A percentile compares a stretch with the other conserved stretches of the same genome.
Evolutionary conservation across 2,329 filamentous ascomycete genomes (phyloP).

Genomic region (Aulographum hederae): DNA sequence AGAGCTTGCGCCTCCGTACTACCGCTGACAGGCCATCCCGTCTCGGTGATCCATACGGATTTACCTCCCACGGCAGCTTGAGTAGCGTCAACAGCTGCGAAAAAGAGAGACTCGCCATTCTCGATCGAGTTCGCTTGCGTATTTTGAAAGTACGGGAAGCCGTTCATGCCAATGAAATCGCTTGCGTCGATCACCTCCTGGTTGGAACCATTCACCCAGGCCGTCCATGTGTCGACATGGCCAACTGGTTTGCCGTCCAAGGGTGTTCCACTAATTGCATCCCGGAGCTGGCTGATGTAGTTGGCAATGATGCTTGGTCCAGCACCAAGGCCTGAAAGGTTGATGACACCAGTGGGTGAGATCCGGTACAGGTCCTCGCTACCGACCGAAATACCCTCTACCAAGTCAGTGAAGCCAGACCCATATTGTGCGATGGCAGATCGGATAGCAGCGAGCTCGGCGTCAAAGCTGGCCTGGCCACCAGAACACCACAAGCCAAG

Average conservation of each 20-base stretch:
- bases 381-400: slow-evolving; percentile 72
- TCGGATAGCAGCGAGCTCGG: slow-evolving; percentile 57
- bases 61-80: slow-evolving; percentile 42
- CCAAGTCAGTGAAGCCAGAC: slow-evolving; percentile 41
- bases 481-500: slow-evolving; percentile 66
- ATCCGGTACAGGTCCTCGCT: slow-evolving; percentile 51
- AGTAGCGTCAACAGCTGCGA: slow-evolving; percentile 41
- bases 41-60: slow-evolving; percentile 74
- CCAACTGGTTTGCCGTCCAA: slow-evolving; percentile 44
- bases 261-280: slow-evolving; percentile 42
- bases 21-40: slow-evolving; percentile 67
- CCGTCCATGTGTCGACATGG: slow-evolving; percentile 84
- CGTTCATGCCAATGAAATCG: slow-evolving; percentile 73
- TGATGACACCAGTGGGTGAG: slow-evolving; percentile 49
- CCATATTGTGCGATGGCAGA: slow-evolving; percentile 53
- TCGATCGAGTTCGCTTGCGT: slow-evolving; percentile 37
- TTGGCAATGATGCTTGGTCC: slow-evolving; percentile 41
- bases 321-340: slow-evolving; percentile 43
- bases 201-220: slow-evolving; percentile 50
- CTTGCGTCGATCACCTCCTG: slow-evolving; percentile 45
- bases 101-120: slow-evolving; percentile 47
- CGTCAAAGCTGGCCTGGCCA: slow-evolving; percentile 36
- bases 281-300: slow-evolving; percentile 54
- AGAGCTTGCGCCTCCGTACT: slow-evolving; percentile 39
- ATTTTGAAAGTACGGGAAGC: slow-evolving; percentile 68